Percentiles rank a stretch among this genome's conserved stretches.
Conservation (phyloP, 306 rosid genomes). For the Inga laurina region DNA sequence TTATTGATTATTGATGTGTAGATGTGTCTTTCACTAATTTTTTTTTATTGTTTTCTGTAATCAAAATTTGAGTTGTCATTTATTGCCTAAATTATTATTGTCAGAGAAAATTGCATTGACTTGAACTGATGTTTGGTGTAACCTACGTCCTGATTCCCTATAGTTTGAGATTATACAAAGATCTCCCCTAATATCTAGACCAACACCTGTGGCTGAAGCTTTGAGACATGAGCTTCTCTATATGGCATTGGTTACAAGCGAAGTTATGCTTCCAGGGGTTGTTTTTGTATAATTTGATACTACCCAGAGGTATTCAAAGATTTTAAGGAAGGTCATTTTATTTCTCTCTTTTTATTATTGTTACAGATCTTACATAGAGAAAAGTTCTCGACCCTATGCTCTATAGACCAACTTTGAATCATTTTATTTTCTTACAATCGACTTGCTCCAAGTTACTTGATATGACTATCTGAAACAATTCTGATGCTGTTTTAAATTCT, state of each 20-base stretch:
- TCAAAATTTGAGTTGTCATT: slow-evolving; percentile 8
- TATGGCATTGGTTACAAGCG: not conserved
- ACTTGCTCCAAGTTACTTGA: slow-evolving; percentile 5
- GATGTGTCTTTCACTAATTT: not conserved
- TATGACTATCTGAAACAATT: slow-evolving; percentile 10
- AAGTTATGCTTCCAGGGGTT: not conserved
- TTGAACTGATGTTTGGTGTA: not conserved
- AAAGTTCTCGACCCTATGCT: not conserved
- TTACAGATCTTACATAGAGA: slow-evolving; percentile 20
- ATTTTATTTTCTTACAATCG: slow-evolving; percentile 11
- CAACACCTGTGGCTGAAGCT: not conserved
- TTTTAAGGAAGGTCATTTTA: not conserved
- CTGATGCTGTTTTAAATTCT: slow-evolving; percentile 20
- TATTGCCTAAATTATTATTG: not conserved
- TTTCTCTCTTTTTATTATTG: not conserved
- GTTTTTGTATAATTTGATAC: not conserved
- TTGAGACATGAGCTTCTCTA: not conserved
- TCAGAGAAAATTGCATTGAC: not conserved
- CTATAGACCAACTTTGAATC: slow-evolving; percentile 15
- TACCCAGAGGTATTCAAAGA: not conserved
- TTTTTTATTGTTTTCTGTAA: not conserved
- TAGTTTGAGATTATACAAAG: not conserved
- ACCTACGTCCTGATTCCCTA: not conserved
- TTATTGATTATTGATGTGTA: not conserved
- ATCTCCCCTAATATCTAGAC: not conserved